phyloP scores from a whole-genome alignment of 129 eudicot species.

The Escallonia herrerae region DNA sequence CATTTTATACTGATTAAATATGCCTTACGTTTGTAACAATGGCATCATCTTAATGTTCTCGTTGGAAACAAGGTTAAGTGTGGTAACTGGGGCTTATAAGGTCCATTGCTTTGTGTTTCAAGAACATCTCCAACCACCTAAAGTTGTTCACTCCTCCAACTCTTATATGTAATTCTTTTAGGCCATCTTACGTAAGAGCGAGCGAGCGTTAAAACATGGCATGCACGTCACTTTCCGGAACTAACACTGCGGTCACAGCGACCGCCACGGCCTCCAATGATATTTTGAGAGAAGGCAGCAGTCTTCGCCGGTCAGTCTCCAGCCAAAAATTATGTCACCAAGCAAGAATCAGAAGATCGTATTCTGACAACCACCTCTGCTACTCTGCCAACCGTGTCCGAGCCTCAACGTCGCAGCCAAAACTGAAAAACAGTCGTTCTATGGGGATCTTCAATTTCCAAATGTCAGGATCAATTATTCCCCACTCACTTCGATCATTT shows the following conservation, averaged over 20 bases:
- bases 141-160: slow-evolving; percentile 6
- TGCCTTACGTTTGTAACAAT: not conserved
- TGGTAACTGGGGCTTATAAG: slow-evolving; percentile 30
- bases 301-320: slow-evolving; percentile 45
- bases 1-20: no score
- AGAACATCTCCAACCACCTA: slow-evolving; percentile 14
- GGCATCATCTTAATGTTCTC: slow-evolving; percentile 17
- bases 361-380: slow-evolving; percentile 54
- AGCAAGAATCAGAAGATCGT: slow-evolving; percentile 41
- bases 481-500: slow-evolving; percentile 34
- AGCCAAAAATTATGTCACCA: slow-evolving; percentile 30
- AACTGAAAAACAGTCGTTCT: slow-evolving; percentile 47
- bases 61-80: slow-evolving; percentile 29
- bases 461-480: slow-evolving; percentile 33
- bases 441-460: slow-evolving; percentile 50
- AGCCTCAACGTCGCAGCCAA: slow-evolving; percentile 33
- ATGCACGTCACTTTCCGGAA: slow-evolving; percentile 29
- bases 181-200: slow-evolving; percentile 9
- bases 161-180: slow-evolving; percentile 15
- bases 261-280: slow-evolving; percentile 21
- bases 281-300: slow-evolving; percentile 14
- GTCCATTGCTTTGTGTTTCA: slow-evolving; percentile 11
- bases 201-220: slow-evolving; percentile 41
- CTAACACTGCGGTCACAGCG: slow-evolving; percentile 32
- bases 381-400: slow-evolving; percentile 28